Evolutionary conservation across 768 basidiomycete genomes (phyloP).

Genomic region (Termitomyces sp.): DNA sequence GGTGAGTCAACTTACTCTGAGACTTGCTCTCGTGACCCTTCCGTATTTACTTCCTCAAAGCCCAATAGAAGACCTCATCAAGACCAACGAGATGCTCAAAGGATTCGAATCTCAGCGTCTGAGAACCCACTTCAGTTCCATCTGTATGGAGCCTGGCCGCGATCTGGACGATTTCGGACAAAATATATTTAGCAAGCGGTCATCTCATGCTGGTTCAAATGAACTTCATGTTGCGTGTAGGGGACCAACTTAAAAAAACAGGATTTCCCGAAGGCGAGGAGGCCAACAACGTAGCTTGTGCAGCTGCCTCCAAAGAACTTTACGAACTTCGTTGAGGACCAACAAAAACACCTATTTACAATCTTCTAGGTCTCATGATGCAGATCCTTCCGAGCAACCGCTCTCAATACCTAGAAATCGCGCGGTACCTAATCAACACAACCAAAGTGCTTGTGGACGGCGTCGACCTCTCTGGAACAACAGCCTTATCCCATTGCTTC

Average conservation of each 20-base stretch:
- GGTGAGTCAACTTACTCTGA: no score
- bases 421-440: conserved; percentile 28
- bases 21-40: background rate
- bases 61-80: conserved; percentile 25
- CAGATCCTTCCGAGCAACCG: conserved; percentile 21
- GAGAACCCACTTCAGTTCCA: conserved; percentile 28
- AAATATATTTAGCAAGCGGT: conserved; percentile 23
- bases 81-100: conserved; percentile 27
- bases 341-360: conserved; percentile 34
- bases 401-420: conserved; percentile 23
- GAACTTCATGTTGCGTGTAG: background rate
- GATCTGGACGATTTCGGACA: conserved; percentile 33
- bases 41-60: conserved; percentile 9
- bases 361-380: conserved; percentile 30
- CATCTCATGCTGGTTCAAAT: conserved; percentile 12
- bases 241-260: background rate
- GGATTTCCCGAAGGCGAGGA: background rate
- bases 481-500: conserved; percentile 36
- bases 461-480: conserved; percentile 36
- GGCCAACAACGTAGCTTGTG: conserved; percentile 4
- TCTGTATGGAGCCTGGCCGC: conserved; percentile 29
- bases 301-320: conserved; percentile 25
- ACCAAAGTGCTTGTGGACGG: conserved; percentile 35
- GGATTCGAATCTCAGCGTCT: conserved; percentile 36
- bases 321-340: conserved; percentile 36